A percentile compares a stretch with the other conserved stretches of the same genome.
Conservation (phyloP, 192 early-diverging fungal species). For the Podila epigama region DNA sequence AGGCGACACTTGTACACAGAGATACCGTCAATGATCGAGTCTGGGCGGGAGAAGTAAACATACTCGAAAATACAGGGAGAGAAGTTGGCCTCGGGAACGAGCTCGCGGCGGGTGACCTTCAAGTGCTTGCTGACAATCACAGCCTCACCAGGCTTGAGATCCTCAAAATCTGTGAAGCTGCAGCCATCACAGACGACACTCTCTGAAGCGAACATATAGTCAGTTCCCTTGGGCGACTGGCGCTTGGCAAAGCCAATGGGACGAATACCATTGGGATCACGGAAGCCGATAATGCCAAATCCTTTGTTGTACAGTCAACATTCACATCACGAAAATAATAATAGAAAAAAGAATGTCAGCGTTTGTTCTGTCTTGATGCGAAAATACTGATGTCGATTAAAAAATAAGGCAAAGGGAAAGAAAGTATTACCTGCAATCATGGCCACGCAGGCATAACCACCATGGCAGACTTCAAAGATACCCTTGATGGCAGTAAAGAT, state of each 20-base stretch:
- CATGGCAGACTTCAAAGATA: slow-evolving; percentile 83
- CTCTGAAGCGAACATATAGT: slow-evolving; percentile 99
- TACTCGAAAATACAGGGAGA: slow-evolving; percentile 99
- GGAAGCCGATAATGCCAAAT: slow-evolving; percentile 93
- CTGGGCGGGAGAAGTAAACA: slow-evolving; percentile 99
- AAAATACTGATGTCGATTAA: not conserved
- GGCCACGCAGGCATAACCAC: slow-evolving; percentile 93
- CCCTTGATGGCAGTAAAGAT: slow-evolving; percentile 92
- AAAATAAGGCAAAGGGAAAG: too few relatives aligned
- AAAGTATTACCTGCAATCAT: slow-evolving; percentile 96
- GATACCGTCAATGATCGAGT: slow-evolving; percentile 98
- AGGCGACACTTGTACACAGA: slow-evolving; percentile 98
- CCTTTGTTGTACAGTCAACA: too few relatives aligned
- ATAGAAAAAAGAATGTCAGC: not conserved
- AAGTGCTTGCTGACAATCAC: slow-evolving; percentile 86
- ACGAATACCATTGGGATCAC: slow-evolving; percentile 97
- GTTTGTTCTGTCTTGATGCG: not conserved
- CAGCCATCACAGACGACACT: slow-evolving; percentile 94
- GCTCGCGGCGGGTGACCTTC: slow-evolving; percentile 70
- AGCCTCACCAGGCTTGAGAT: slow-evolving; percentile 94
- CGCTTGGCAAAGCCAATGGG: slow-evolving; percentile 94
- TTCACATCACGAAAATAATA: not conserved
- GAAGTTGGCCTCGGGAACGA: slow-evolving; percentile 59
- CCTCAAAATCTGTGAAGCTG: slow-evolving; percentile 89
- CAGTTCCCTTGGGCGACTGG: slow-evolving; percentile 71